Evolutionary conservation across 495 filamentous ascomycete species (phyloP).

Genomic region (Penicillium nucicola): DNA sequence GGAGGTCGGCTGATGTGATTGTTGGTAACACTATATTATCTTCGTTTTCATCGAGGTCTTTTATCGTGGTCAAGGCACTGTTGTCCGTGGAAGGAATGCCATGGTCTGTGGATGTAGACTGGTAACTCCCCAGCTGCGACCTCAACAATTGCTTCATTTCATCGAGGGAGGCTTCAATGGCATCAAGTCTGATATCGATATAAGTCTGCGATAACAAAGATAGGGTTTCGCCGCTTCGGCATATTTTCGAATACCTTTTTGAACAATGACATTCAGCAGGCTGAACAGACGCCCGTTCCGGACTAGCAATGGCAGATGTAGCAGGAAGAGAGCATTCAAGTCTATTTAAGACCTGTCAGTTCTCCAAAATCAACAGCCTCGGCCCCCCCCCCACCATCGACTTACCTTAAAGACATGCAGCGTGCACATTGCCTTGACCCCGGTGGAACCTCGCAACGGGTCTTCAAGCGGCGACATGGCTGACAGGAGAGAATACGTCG

Average conservation of each 20-base stretch:
- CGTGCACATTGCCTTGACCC: slow-evolving; percentile 5
- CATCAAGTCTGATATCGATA: not conserved
- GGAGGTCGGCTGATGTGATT: not conserved
- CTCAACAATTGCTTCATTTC: slow-evolving; percentile 4
- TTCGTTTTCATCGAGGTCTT: not conserved
- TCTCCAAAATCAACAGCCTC: not conserved
- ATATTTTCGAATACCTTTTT: not conserved
- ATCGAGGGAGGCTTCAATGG: not conserved
- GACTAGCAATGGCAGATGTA: slow-evolving; percentile 1
- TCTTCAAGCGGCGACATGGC: slow-evolving; percentile 6
- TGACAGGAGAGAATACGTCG: slow-evolving; percentile 4
- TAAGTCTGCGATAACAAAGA: not conserved
- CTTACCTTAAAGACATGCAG: slow-evolving; percentile 6
- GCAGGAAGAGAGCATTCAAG: slow-evolving; percentile 5
- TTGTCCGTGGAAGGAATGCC: not conserved
- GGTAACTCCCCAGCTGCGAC: not conserved
- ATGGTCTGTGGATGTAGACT: not conserved
- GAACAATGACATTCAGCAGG: not conserved
- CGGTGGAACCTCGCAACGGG: slow-evolving; percentile 6
- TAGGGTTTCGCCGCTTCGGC: not conserved
- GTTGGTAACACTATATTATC: not conserved
- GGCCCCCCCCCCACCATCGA: too few species aligned
- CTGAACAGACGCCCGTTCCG: not conserved
- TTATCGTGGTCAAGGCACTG: not conserved
- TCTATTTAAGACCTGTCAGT: not conserved